Conservation (phyloP, 2,329 filamentous ascomycete species). For the Penicillium sp. region DNA sequence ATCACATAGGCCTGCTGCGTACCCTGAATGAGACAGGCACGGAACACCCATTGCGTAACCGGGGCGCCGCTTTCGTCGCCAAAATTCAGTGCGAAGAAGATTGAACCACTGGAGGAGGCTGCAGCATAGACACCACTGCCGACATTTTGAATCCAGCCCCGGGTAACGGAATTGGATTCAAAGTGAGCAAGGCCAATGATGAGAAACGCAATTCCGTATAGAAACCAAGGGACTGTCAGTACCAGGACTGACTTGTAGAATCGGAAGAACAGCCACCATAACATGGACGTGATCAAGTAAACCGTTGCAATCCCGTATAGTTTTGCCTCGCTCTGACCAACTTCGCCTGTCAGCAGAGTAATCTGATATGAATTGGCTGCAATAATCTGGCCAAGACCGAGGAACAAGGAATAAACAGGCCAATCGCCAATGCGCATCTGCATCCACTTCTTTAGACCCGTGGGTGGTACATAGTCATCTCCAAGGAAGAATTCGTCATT, state of each 20-base stretch:
- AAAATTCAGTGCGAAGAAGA: conserved; percentile 71
- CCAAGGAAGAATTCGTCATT: conserved; percentile 62
- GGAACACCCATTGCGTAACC: conserved; percentile 68
- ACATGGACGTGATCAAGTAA: conserved; percentile 60
- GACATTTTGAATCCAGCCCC: conserved; percentile 62
- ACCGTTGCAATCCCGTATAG: conserved; percentile 64
- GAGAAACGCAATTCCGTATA: conserved; percentile 66
- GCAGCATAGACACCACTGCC: conserved; percentile 65
- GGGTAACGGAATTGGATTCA: conserved; percentile 41
- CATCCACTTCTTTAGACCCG: conserved; percentile 59
- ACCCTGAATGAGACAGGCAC: conserved; percentile 68
- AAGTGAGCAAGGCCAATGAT: conserved; percentile 67
- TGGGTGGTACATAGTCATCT: conserved; percentile 60
- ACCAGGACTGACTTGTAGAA: conserved; percentile 60
- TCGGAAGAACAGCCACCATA: conserved; percentile 68
- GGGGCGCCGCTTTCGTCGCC: conserved; percentile 66
- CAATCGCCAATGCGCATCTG: conserved; percentile 64
- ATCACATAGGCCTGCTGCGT: conserved; percentile 69
- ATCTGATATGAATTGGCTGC: conserved; percentile 70
- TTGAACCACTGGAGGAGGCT: conserved; percentile 64
- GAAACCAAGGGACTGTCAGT: conserved; percentile 63
- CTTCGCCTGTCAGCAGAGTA: conserved; percentile 66
- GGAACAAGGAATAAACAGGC: conserved; percentile 65
- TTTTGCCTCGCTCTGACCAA: conserved; percentile 61
- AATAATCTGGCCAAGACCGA: conserved; percentile 66